These are phyloP conservation scores for Cicer yamashitae DNA, from an alignment of 306 rosid genomes.

Conservation along the genomic window DNA sequence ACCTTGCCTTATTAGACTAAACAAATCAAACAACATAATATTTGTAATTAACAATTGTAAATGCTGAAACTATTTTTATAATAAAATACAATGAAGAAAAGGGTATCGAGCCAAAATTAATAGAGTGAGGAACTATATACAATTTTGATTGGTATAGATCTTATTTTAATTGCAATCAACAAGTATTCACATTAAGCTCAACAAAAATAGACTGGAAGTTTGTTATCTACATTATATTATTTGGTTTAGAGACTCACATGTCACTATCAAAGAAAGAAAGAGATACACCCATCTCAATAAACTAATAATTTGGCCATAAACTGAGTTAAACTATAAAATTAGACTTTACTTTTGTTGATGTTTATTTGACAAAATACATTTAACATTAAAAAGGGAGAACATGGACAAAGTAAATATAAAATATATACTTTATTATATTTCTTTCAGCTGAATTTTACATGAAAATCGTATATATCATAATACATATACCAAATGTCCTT, in stretches of 20 bases:
- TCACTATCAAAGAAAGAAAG: too few species aligned
- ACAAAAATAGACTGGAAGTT: not conserved
- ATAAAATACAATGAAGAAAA: too few species aligned
- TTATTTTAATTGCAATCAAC: not conserved
- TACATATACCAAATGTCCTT: slow-evolving; percentile 30
- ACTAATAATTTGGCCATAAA: not conserved
- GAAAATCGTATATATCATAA: not conserved
- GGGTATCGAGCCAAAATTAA: too few species aligned
- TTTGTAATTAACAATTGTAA: too few species aligned
- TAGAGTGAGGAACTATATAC: not conserved
- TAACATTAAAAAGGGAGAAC: not conserved
- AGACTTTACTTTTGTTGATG: not conserved
- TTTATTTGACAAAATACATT: not conserved
- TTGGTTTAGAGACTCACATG: too few species aligned
- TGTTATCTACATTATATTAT: too few species aligned
- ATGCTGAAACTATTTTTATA: too few species aligned
- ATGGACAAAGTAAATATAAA: not conserved
- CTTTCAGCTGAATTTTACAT: slow-evolving; percentile 8
- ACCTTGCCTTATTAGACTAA: too few species aligned
- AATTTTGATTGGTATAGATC: not conserved
- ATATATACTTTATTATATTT: slow-evolving; percentile 1
- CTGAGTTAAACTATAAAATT: not conserved
- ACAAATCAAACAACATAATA: too few species aligned
- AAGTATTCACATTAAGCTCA: not conserved
- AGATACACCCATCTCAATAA: too few species aligned